phyloP scores from a whole-genome alignment of 495 filamentous ascomycete genomes.

The Lindgomyces ingoldianus region DNA sequence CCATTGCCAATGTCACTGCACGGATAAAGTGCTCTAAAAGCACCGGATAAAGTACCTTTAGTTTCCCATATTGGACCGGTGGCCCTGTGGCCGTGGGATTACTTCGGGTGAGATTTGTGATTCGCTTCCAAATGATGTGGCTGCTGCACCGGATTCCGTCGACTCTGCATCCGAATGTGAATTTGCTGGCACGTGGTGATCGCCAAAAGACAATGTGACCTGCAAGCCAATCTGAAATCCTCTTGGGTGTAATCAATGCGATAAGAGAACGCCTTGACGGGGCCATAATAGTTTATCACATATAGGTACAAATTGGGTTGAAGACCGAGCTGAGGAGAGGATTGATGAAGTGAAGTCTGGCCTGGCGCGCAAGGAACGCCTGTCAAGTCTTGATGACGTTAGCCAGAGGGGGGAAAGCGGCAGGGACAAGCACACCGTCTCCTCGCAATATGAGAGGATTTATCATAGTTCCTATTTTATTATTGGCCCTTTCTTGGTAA shows the following conservation, averaged over 20 bases:
- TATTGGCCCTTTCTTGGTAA: not conserved
- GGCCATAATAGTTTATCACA: slow-evolving; percentile 15
- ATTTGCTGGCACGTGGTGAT: slow-evolving; percentile 25
- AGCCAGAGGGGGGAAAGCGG: not conserved
- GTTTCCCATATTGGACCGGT: slow-evolving; percentile 19
- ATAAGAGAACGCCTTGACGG: not conserved
- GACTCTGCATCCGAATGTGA: slow-evolving; percentile 4
- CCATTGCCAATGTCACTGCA: slow-evolving; percentile 19
- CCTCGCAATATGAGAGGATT: not conserved
- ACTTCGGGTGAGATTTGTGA: not conserved
- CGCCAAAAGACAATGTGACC: not conserved
- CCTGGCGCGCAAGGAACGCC: not conserved
- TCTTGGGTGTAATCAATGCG: slow-evolving; percentile 3
- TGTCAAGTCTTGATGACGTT: not conserved
- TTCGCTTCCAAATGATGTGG: slow-evolving; percentile 7
- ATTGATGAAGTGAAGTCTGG: not conserved
- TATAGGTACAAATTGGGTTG: slow-evolving; percentile 27
- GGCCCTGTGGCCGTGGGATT: not conserved
- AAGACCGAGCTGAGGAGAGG: not conserved
- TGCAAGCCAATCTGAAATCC: slow-evolving; percentile 1
- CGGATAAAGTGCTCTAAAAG: slow-evolving; percentile 18
- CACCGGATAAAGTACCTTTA: slow-evolving; percentile 26
- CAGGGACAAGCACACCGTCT: not conserved
- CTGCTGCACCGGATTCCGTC: not conserved
- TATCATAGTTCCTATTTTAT: not conserved